These are phyloP conservation scores for Rhodotorula toruloides DNA, from an alignment of 768 basidiomycete genomes.

Conservation along the genomic window DNA sequence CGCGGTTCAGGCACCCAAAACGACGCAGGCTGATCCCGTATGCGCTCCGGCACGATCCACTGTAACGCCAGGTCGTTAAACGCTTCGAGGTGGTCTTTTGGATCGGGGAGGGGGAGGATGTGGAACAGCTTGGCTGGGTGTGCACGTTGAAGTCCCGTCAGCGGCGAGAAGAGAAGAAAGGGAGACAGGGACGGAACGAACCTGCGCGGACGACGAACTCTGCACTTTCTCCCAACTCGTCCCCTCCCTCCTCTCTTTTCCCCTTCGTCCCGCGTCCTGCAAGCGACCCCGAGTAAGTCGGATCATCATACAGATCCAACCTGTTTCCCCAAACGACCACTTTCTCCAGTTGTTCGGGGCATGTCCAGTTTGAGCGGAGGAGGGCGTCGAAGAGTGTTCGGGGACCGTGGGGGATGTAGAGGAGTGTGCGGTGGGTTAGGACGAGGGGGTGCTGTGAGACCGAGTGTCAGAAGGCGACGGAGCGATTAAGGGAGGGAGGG, in stretches of 20 bases:
- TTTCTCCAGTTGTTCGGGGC: slow-evolving; percentile 3
- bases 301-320: slow-evolving; percentile 39
- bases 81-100: slow-evolving; percentile 31
- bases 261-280: background rate
- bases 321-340: slow-evolving; percentile 37
- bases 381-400: slow-evolving; percentile 38
- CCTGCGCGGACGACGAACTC: slow-evolving; percentile 11
- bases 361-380: slow-evolving; percentile 28
- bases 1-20: too few species aligned
- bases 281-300: slow-evolving; percentile 25
- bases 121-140: slow-evolving; percentile 21
- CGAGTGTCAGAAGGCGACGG: background rate
- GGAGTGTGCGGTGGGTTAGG: slow-evolving; percentile 23
- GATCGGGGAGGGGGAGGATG: slow-evolving; percentile 20
- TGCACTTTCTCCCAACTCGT: slow-evolving; percentile 15
- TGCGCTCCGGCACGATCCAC: background rate
- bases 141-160: background rate
- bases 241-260: background rate
- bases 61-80: slow-evolving; percentile 40
- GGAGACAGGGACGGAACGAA: background rate
- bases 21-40: background rate
- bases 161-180: too few species aligned
- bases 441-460: slow-evolving; percentile 8
- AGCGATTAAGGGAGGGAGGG: background rate
- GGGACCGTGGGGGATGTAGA: slow-evolving; percentile 43